Evolutionary conservation across 2,329 filamentous ascomycete genomes (phyloP).

Genomic region (Cercospora nicotianae): DNA sequence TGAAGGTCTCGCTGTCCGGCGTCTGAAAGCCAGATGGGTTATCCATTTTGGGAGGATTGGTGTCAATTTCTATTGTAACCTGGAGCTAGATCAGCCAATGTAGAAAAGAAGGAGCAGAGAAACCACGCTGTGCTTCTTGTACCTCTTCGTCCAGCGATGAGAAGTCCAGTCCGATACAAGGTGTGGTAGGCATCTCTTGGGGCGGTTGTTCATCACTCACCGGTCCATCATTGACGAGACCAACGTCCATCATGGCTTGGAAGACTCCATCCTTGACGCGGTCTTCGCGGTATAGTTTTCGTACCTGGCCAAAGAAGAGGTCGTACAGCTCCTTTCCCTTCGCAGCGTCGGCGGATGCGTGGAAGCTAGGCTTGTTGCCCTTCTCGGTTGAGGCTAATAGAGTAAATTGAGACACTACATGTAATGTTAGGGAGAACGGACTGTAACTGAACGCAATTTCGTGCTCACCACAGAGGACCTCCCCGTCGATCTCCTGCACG

Average conservation of each 20-base stretch:
- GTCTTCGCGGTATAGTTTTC: conserved; percentile 67
- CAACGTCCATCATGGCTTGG: conserved; percentile 98
- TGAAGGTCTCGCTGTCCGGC: conserved; percentile 34
- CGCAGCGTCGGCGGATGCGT: conserved; percentile 76
- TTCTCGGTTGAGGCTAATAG: conserved; percentile 92
- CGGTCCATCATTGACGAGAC: conserved; percentile 81
- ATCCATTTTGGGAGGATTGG: conserved; percentile 46
- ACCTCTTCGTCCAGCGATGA: conserved; percentile 59
- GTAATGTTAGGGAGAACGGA: conserved; percentile 14
- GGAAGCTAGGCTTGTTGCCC: conserved; percentile 92
- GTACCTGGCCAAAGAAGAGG: conserved; percentile 75
- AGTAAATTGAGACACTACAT: conserved; percentile 90
- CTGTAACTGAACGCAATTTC: neutral
- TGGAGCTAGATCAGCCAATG: conserved; percentile 30
- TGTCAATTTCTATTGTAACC: conserved; percentile 53
- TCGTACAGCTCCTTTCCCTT: conserved; percentile 81
- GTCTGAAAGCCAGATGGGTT: conserved; percentile 35
- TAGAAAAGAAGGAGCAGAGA: neutral
- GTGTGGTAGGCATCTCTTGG: conserved; percentile 18
- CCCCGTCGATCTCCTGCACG: conserved; percentile 83
- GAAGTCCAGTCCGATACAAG: conserved; percentile 48
- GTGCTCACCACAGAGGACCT: conserved; percentile 83
- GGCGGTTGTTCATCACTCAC: conserved; percentile 50
- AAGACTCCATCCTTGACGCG: conserved; percentile 94
- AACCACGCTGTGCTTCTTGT: conserved; percentile 32